Percentiles rank a stretch among this genome's conserved stretches.
Conservation (phyloP, 139 green algal species). For the Chlorella sorokiniana region DNA sequence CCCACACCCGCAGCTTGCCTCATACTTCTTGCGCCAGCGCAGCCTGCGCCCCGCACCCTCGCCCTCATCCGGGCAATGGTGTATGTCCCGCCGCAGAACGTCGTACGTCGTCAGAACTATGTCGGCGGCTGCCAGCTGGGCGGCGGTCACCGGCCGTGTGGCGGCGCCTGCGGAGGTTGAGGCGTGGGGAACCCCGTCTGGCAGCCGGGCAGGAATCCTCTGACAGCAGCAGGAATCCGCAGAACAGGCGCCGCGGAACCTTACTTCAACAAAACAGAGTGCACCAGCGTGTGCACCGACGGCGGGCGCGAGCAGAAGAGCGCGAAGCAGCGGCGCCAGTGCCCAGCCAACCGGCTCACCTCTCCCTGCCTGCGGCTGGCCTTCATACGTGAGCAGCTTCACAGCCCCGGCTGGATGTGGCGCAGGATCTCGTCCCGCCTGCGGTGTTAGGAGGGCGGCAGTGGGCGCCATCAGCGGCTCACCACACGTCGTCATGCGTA, state of each 20-base stretch:
- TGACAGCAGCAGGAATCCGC: no score
- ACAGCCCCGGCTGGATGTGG: conserved; percentile 53
- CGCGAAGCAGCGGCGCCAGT: no score
- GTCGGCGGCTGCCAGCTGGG: conserved; percentile 78
- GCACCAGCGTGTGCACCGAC: no score
- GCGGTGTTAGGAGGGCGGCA: neutral
- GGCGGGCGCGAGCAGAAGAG: no score
- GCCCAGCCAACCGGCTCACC: neutral
- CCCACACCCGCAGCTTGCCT: conserved; percentile 12
- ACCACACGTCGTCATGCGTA: no score
- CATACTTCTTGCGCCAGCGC: conserved; percentile 47
- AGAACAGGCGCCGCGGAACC: no score
- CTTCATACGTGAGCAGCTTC: conserved; percentile 70
- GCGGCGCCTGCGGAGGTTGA: neutral
- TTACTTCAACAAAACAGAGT: no score
- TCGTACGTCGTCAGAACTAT: conserved; percentile 96
- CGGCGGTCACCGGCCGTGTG: conserved; percentile 59
- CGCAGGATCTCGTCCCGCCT: conserved; percentile 48
- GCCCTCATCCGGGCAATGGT: conserved; percentile 46
- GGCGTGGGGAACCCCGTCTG: no score
- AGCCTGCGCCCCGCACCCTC: conserved; percentile 3
- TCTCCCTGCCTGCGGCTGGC: conserved; percentile 50
- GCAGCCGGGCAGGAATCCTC: no score
- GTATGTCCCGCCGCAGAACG: conserved; percentile 78
- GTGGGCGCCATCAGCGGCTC: neutral